Base-by-base conservation (phyloP, 1,284 basidiomycete species). In the Cystobasidium slooffiae region DNA sequence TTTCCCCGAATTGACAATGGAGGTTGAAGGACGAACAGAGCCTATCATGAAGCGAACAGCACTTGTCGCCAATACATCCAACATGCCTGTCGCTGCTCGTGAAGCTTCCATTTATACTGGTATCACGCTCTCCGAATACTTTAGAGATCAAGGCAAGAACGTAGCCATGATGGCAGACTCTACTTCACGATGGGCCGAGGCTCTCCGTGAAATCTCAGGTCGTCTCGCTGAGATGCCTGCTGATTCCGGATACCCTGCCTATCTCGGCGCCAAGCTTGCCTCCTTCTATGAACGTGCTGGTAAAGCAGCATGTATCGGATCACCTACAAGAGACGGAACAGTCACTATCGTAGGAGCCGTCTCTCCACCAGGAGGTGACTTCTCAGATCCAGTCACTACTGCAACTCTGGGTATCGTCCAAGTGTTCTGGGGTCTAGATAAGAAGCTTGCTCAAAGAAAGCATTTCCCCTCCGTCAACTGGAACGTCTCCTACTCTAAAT, bases 141-240 rank as follows among this genome's bases (percentile, higher is more conserved):
- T 97, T 91, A 93, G 96, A 85, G 96, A 99, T 84, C 95, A 98
- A 84, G 96, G 97, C 43, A 90, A 88, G 82, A 95, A 99, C 81
- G 96, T 99, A 43, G 90, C 96, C 65, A 99, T 99, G 97, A 99
- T 99, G 95, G 97, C 96, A 63, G 97, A 99, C 84, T 98, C 96
- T 7, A 98, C 97, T 0, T 97, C 94, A 41, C 94, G 97, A 80
- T 99, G 97, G 97, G 97, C 97, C 67, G 97, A 99, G 83, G 97
- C 97, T 44, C 86, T 99, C 65, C 94, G 97, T 87, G 97, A 99
- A 87, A 98, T 99, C 78, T 97, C 94, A 49, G 97, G 97, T 86
- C 94, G 97, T 85, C 84, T 99, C 74, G 97, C 97, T 47, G 97
- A 99, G 85, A 99, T 99, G 97, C 97, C 97, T 73, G 97, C 97